A percentile compares a stretch with the other conserved stretches of the same genome.
Evolutionary conservation across 1,139 yeast genomes (phyloP).

Genomic region (Kluyveromyces marxianus): DNA sequence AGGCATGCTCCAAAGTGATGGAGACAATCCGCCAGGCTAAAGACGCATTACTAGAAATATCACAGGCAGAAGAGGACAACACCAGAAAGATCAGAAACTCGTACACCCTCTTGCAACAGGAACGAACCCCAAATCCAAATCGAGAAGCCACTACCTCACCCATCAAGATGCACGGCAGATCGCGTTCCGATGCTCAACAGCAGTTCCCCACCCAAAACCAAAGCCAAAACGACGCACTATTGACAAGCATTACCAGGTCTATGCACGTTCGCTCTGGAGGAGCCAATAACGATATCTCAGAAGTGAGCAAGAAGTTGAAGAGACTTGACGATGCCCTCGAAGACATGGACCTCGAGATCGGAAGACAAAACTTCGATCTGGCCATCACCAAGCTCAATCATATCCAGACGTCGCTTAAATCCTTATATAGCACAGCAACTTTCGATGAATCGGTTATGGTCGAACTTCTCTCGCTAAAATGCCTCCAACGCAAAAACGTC

Average conservation of each 20-base stretch:
- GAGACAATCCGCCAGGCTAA: constrained; percentile 59
- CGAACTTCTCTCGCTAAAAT: constrained; percentile 37
- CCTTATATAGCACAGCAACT: constrained; percentile 14
- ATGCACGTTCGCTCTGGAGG: constrained; percentile 20
- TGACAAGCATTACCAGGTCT: constrained; percentile 23
- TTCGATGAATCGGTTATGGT: constrained; percentile 36
- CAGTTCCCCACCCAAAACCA: no score
- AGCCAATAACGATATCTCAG: constrained; percentile 15
- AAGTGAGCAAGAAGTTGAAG: constrained; percentile 17
- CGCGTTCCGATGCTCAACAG: constrained; percentile 14
- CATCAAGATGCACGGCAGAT: constrained; percentile 19
- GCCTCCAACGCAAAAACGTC: constrained; percentile 32
- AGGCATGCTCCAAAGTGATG: constrained; percentile 50
- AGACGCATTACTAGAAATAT: constrained; percentile 44
- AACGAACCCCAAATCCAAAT: constrained; percentile 27
- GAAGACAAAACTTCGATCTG: constrained; percentile 21
- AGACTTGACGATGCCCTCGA: constrained; percentile 24
- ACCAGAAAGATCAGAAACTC: constrained; percentile 42
- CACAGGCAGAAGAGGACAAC: constrained; percentile 36
- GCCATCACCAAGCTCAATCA: constrained; percentile 21
- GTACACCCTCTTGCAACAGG: constrained; percentile 35
- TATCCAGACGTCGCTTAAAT: constrained; percentile 16
- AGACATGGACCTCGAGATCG: constrained; percentile 25
- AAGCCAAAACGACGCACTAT: constrained; percentile 18
- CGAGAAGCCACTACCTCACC: constrained; percentile 25